phyloP scores from a whole-genome alignment of 768 basidiomycete species.

The Rhizopogon rudus region DNA sequence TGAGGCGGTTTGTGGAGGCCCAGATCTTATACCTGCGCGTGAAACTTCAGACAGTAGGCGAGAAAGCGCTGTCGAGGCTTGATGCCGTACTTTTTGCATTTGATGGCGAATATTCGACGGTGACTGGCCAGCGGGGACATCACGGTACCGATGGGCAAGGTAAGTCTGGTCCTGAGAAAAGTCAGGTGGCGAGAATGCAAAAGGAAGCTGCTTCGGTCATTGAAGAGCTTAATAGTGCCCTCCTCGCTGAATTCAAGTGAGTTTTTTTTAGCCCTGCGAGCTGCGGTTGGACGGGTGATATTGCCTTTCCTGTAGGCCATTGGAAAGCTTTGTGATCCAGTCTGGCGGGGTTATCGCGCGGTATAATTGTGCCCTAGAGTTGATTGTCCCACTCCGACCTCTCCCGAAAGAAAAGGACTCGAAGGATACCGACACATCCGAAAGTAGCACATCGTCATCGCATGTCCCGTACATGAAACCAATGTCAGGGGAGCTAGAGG shows the following conservation, averaged over 20 bases:
- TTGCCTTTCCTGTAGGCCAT: constrained; percentile 5
- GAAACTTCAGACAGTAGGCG: constrained; percentile 8
- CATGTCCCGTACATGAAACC: constrained; percentile 25
- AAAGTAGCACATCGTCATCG: background rate
- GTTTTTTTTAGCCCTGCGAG: background rate
- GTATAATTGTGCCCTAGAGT: constrained; percentile 19
- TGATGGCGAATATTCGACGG: constrained; percentile 21
- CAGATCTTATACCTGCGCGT: constrained; percentile 16
- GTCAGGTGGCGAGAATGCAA: constrained; percentile 10
- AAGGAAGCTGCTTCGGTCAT: constrained; percentile 15
- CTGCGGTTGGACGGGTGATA: background rate
- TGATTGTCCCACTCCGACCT: constrained; percentile 15
- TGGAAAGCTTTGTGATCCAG: constrained; percentile 16
- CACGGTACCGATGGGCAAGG: background rate
- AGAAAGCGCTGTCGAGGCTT: background rate
- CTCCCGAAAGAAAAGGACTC: background rate
- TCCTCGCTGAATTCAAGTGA: constrained; percentile 17
- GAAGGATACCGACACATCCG: background rate
- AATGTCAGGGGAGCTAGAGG: constrained; percentile 54
- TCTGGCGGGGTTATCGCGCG: constrained; percentile 17
- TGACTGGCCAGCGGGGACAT: constrained; percentile 8
- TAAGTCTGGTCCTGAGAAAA: background rate
- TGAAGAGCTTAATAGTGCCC: constrained; percentile 5
- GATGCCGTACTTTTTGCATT: constrained; percentile 16
- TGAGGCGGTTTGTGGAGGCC: constrained; percentile 19